Evolutionary conservation across 2,329 filamentous ascomycete genomes (phyloP), one percentile per base, ranked within the genome.

Genomic region (Niveomyces coronatus): DNA sequence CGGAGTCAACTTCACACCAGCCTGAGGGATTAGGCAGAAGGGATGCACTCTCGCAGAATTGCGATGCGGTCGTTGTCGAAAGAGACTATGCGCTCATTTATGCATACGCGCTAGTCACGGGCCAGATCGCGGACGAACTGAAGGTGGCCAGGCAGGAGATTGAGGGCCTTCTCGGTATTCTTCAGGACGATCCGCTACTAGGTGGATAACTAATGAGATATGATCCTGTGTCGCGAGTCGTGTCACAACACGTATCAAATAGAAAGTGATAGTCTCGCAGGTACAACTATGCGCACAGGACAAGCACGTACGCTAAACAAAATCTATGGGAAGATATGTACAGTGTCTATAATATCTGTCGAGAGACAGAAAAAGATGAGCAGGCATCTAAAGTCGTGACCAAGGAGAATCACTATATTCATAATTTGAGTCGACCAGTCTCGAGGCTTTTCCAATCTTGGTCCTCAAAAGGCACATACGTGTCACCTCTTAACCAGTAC

Each of bases 31-130:
- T n/a, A n/a, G n/a, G n/a, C n/a, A n/a, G n/a, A n/a, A n/a, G n/a
- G n/a, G n/a, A n/a, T n/a, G n/a, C n/a, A n/a, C n/a, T n/a, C n/a
- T n/a, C n/a, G n/a, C n/a, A n/a, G n/a, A n/a, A n/a, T n/a, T n/a
- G n/a, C n/a, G 55, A 65, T 15, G 48, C 56, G 11, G 49, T 50
- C 8, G 68, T 76, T 3, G 76, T 73, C 42, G 81, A 85, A 53
- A 71, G 74, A 44, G 88, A 94, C 53, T 94, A 87, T 56, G 85
- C 87, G 45, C 63, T 94, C 47, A 62, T 94, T n/a, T 94, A 94
- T 61, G 85, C 87, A n/a, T 94, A 93, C 61, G 82, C 72, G 9
- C 60, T 79, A 23, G 71, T 79, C 29, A 79, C 75, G 1, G 71
- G 72, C 22, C 74, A 78, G 53, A 66, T 79, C 10, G 71, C 71